These are phyloP conservation scores for Schrenkiella parvula DNA, from an alignment of 345 rosid genomes.

Conservation along the genomic window DNA sequence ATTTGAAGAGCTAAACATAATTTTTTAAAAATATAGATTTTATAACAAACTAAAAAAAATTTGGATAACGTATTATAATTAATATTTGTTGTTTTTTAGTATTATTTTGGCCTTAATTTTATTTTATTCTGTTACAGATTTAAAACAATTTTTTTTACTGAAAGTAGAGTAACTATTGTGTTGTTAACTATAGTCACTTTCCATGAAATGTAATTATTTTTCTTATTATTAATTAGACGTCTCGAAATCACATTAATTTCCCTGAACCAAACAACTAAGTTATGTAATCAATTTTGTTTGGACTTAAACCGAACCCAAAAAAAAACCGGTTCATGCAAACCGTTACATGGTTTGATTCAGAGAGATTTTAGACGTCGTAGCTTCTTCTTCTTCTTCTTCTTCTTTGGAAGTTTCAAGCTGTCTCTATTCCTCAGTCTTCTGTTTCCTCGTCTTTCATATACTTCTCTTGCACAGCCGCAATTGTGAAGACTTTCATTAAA, in stretches of 20 bases:
- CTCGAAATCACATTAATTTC: background rate
- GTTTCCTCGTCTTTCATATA: conserved; percentile 51
- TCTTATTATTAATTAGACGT: background rate
- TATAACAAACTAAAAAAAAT: too few species aligned
- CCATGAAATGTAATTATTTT: background rate
- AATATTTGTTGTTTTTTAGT: background rate
- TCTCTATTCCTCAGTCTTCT: conserved; percentile 2
- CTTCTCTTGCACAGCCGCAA: conserved; percentile 66
- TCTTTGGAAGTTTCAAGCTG: background rate
- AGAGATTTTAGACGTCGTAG: background rate
- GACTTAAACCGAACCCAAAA: background rate
- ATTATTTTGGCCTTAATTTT: background rate
- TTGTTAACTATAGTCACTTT: background rate
- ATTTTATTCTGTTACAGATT: too few species aligned
- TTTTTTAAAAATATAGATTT: too few species aligned
- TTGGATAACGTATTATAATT: too few species aligned
- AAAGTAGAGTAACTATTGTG: background rate
- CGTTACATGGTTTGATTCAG: background rate
- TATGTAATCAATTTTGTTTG: background rate
- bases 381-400: background rate
- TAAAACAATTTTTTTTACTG: background rate
- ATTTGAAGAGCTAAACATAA: background rate
- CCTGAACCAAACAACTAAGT: background rate
- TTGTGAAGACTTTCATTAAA: conserved; percentile 29
- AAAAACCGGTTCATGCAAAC: background rate